Conservation (phyloP, 1,284 basidiomycete species). For the Leccinum fuscescens region DNA sequence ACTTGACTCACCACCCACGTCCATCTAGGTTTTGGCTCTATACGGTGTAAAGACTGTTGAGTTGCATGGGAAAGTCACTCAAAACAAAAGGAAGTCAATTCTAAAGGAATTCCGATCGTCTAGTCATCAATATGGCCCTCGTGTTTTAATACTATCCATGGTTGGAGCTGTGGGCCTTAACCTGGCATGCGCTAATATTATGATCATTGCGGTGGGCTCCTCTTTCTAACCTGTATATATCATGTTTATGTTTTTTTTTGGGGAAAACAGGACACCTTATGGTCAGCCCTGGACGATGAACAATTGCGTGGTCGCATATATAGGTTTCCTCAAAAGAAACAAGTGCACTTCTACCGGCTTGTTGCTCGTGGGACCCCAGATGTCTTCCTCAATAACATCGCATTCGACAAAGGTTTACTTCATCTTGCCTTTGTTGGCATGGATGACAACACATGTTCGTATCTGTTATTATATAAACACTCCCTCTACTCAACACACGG, state of each 20-base stretch:
- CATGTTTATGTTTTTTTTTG: neutral
- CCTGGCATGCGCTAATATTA: neutral
- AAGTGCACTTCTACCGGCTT: neutral
- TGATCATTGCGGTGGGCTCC: neutral
- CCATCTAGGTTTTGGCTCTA: neutral
- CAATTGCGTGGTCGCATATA: neutral
- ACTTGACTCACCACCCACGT: neutral
- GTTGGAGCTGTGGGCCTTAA: neutral
- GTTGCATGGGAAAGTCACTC: neutral
- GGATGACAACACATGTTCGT: too few relatives aligned
- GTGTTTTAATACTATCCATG: neutral
- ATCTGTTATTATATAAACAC: too few relatives aligned
- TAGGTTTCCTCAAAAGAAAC: neutral
- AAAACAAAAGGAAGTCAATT: neutral
- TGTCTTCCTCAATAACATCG: neutral
- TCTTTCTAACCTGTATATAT: neutral
- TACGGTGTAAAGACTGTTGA: neutral
- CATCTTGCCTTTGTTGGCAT: neutral
- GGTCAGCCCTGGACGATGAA: neutral
- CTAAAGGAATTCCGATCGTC: neutral
- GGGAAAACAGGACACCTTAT: neutral
- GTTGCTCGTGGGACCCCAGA: neutral
- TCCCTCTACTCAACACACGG: too few relatives aligned
- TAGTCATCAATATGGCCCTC: neutral
- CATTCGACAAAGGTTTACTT: neutral